Base-by-base conservation (phyloP, 768 basidiomycete species). In the Nidularia pulvinata region DNA sequence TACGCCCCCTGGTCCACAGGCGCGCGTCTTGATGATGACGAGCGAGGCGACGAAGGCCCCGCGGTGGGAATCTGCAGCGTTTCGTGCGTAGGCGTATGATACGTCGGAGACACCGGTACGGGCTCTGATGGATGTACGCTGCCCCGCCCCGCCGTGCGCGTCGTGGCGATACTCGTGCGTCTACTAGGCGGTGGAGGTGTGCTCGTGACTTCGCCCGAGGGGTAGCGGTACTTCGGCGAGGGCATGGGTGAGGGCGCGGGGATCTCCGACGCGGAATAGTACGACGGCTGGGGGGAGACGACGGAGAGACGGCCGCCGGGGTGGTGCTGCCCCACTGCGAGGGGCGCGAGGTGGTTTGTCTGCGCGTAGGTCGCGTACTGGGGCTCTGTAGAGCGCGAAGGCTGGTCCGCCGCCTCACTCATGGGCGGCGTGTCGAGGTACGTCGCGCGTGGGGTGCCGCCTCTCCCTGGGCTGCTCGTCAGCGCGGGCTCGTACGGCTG, bases 211-310 rank as follows among this genome's bases (percentile, higher is more conserved):
- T 81, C 78, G 6, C 79, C 81, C 35, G 71, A 61, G 1, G 82
- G 59, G 51, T 74, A 75, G 49, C 66, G 73, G 63, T 80, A 81
- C 53, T 74, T 66, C 4, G 84, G 71, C 33, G 76, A 76, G 2
- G 85, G 82, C 43, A 82, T 63, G 0, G 88, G 86, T 4, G 88
- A 88, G 10, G 84, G 76, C 4, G 74, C 61, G 1, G 88, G 85
- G 25, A 91, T 73, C 37, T 88, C 85, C 4, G 79, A 87, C 5
- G 75, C 80, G 16, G 89, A 88, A 64, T 91, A 91, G 61, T 88
- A 89, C 14, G 90, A 90, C 7, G 68, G 68, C 22, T 69, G 73
- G 3, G 80, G 79, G 2, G 76, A 77, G 25, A 56, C 67, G 33
- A 60, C 61, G 43, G 54, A 57, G 35, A 58, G 60, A 16, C 55